Evolutionary conservation across 441 rosid species (phyloP).

Genomic region (Populus hybrid): DNA sequence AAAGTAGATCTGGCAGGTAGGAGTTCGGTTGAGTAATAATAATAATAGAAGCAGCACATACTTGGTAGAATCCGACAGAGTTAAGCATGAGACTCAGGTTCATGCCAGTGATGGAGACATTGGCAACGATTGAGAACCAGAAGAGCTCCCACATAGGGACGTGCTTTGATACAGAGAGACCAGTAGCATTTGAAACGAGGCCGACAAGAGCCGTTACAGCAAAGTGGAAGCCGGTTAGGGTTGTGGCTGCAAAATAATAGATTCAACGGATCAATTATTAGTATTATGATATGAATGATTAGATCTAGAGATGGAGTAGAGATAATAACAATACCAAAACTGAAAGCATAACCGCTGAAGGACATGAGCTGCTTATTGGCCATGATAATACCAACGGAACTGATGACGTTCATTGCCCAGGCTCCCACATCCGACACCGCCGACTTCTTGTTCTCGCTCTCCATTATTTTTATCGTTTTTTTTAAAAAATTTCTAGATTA

Average conservation of each 20-base stretch:
- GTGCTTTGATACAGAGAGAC: conserved; percentile 68
- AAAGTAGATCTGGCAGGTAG: not conserved
- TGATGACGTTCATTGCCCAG: conserved; percentile 80
- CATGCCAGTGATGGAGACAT: conserved; percentile 87
- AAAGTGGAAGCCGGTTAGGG: conserved; percentile 93
- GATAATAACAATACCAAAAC: conserved; percentile 47
- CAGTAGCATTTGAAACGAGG: conserved; percentile 87
- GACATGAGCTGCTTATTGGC: conserved; percentile 94
- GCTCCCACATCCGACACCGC: conserved; percentile 77
- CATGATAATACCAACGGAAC: conserved; percentile 88
- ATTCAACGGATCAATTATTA: not conserved
- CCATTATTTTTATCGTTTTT: conserved; percentile 25
- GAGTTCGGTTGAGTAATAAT: not conserved
- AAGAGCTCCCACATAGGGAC: conserved; percentile 96
- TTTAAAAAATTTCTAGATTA: not conserved
- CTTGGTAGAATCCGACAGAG: conserved; percentile 96
- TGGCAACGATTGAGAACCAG: conserved; percentile 88
- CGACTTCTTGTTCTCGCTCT: conserved; percentile 50
- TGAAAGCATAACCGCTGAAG: conserved; percentile 61
- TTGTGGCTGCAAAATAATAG: conserved; percentile 56
- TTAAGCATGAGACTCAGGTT: conserved; percentile 95
- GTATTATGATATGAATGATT: not conserved
- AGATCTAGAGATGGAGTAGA: not conserved
- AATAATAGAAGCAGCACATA: conserved; percentile 11
- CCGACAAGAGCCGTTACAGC: conserved; percentile 88